Evolutionary conservation across 495 filamentous ascomycete species (phyloP).

Genomic region (Saxispiralis lemnorum): DNA sequence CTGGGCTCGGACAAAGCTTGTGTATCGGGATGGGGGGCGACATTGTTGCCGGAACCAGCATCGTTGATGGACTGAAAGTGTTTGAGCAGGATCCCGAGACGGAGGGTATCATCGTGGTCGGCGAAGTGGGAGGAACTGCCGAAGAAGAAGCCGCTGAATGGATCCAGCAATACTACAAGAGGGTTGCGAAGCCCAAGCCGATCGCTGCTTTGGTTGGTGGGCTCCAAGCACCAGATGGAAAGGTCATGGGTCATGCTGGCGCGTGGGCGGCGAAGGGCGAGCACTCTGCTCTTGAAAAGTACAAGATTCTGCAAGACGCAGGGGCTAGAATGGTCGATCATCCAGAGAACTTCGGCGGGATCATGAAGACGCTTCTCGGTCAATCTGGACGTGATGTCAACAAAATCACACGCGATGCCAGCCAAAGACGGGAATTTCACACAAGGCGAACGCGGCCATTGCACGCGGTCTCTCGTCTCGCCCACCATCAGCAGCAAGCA

Average conservation of each 20-base stretch:
- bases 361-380: slow-evolving; percentile 42
- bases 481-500: slow-evolving; percentile 21
- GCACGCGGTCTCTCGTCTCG: background rate
- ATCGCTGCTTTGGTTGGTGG: slow-evolving; percentile 68
- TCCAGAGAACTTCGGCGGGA: slow-evolving; percentile 60
- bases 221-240: slow-evolving; percentile 41
- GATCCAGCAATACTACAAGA: slow-evolving; percentile 49
- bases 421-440: slow-evolving; percentile 17
- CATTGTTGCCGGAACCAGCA: slow-evolving; percentile 62
- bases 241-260: slow-evolving; percentile 81
- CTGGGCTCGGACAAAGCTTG: slow-evolving; percentile 68
- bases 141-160: slow-evolving; percentile 72
- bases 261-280: slow-evolving; percentile 57
- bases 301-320: slow-evolving; percentile 46
- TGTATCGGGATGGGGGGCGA: slow-evolving; percentile 84
- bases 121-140: slow-evolving; percentile 68
- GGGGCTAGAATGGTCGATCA: slow-evolving; percentile 65
- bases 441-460: slow-evolving; percentile 9
- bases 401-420: slow-evolving; percentile 10
- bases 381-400: slow-evolving; percentile 18
- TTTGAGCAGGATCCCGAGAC: slow-evolving; percentile 63
- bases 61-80: slow-evolving; percentile 57
- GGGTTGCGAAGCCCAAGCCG: slow-evolving; percentile 51
- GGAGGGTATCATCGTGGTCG: slow-evolving; percentile 64
- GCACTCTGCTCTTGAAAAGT: slow-evolving; percentile 45